Evolutionary conservation across 176 grass and related monocot species (phyloP), one percentile per base, ranked within the genome.

Genomic region (Musa schizocarpa): DNA sequence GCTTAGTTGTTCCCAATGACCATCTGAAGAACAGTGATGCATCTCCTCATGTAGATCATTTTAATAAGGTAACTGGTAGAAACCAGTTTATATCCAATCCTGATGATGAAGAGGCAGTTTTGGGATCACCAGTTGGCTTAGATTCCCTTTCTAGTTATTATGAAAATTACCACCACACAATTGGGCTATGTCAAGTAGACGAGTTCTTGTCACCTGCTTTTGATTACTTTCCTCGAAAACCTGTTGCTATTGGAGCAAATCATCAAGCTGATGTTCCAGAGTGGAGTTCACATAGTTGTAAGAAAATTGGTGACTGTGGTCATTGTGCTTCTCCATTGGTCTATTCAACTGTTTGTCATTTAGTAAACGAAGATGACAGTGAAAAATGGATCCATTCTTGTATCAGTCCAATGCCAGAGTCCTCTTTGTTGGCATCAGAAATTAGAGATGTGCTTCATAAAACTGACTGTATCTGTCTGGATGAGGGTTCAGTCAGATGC

Each of bases 231-330:
- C 51, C 63, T 74, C 78, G 78, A 82, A 96, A 89, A 85, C 58
- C 22, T 78, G 83, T 92, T 34, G 81, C 83, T 9, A 84, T 92
- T 80, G 92, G 89, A 67, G 68, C 85, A 73, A 86, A 89, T 71
- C 89, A 96, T 80, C 89, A 96, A 75, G 89, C 83, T 76, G 80
- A 83, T 64, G 70, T 96, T 88, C 87, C 92, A 82, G 86, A 89
- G 54, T 92, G 87, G 87, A 86, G 68, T 23, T 56, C 75, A n/a
- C 63, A 63, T 75, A 65, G 23, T 74, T 73, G 59, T 54, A 68
- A 34, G 65, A 66, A 52, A 62, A 78, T 27, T 66, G 54, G 68
- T 13, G 68, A 17, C 69, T 86, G 81, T 73, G 7, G 55, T 69
- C 64, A 27, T 72, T 76, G 71, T 87, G 67, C 61, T 76, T 22